Evolutionary conservation across 352 stramenopile genomes (phyloP).

Genomic region (Pythium diclinum): DNA sequence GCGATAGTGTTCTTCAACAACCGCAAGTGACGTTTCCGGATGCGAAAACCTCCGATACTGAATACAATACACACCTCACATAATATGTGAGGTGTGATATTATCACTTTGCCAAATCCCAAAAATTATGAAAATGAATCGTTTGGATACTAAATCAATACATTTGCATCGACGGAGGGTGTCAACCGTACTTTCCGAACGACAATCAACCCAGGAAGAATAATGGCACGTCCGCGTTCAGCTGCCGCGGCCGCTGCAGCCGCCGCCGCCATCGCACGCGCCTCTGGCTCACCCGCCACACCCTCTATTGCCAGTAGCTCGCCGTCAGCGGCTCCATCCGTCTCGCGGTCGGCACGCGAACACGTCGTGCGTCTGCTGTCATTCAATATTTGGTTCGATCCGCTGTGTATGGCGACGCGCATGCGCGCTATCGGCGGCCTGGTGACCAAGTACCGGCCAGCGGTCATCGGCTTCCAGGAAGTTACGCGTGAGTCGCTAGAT

Average conservation of each 20-base stretch:
- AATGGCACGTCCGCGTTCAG: conserved; percentile 9
- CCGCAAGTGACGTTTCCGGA: conserved; percentile 21
- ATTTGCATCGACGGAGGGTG: background rate
- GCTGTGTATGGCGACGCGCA: conserved; percentile 49
- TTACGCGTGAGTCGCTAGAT: conserved; percentile 57
- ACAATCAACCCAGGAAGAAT: background rate
- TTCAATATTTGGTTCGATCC: conserved; percentile 81
- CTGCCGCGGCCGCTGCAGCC: conserved; percentile 18
- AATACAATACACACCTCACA: background rate
- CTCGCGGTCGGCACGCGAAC: conserved; percentile 7
- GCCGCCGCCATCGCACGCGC: conserved; percentile 25
- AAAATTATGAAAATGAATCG: background rate
- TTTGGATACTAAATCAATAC: background rate
- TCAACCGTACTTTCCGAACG: background rate
- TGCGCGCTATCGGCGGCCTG: conserved; percentile 54
- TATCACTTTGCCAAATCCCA: background rate
- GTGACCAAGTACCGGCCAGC: conserved; percentile 52
- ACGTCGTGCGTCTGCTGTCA: conserved; percentile 56
- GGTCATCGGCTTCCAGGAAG: conserved; percentile 75
- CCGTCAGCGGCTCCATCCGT: background rate
- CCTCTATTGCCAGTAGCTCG: background rate
- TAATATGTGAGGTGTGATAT: too few relatives aligned
- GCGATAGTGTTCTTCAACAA: conserved; percentile 13
- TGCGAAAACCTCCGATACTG: conserved; percentile 1
- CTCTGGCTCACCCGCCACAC: background rate